These are phyloP conservation scores for Eruca vesicaria DNA, from an alignment of 441 rosid genomes.

Conservation along the genomic window DNA sequence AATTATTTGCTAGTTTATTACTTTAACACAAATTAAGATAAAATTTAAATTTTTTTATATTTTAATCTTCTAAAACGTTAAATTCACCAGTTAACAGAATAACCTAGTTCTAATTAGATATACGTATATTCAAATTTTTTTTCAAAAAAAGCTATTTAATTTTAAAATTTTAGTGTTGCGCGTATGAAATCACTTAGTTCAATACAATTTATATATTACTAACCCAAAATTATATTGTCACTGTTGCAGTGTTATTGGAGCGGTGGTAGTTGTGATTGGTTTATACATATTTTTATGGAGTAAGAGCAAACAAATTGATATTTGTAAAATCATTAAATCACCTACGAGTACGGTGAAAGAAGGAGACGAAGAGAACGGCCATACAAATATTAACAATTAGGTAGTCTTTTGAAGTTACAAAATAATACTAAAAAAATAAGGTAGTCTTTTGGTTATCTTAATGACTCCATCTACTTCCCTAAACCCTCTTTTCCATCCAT, in stretches of 20 bases:
- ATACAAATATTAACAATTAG: slow-evolving; percentile 13
- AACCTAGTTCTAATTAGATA: background rate
- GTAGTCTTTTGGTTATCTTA: slow-evolving; percentile 26
- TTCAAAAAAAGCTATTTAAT: background rate
- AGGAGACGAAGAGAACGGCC: slow-evolving; percentile 21
- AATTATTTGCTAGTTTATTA: background rate
- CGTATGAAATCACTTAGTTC: background rate
- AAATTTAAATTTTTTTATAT: background rate
- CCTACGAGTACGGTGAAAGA: slow-evolving; percentile 25
- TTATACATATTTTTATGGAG: slow-evolving; percentile 54
- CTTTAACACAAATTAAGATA: background rate
- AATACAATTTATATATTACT: background rate
- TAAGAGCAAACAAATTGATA: slow-evolving; percentile 37
- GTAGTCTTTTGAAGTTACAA: slow-evolving; percentile 12
- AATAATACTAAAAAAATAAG: too few relatives aligned
- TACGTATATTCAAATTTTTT: background rate
- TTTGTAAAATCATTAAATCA: slow-evolving; percentile 3
- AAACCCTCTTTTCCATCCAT: background rate
- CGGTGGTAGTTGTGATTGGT: slow-evolving; percentile 42
- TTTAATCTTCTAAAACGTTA: background rate
- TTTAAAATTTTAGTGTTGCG: background rate
- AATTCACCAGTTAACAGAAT: background rate
- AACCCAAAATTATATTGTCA: background rate
- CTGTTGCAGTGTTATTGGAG: slow-evolving; percentile 43
- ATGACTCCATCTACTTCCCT: slow-evolving; percentile 29